These are phyloP conservation scores for Populus pruinosa DNA, from an alignment of 345 rosid genomes.

Conservation along the genomic window DNA sequence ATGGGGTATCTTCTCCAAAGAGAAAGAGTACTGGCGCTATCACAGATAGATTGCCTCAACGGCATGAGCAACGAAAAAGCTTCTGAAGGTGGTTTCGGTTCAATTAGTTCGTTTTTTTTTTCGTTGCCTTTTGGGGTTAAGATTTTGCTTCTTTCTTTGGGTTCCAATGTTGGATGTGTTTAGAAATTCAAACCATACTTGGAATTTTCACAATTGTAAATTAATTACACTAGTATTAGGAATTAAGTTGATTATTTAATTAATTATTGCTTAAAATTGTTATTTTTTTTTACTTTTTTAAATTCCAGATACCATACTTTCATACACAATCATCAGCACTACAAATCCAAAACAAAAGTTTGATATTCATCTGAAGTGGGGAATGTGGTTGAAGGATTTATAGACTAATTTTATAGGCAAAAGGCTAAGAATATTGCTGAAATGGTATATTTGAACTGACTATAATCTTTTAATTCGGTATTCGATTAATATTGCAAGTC, in stretches of 20 bases:
- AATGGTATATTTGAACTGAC: no score
- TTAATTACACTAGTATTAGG: background rate
- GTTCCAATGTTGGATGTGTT: conserved; percentile 2
- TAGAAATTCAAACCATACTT: background rate
- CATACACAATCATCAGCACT: background rate
- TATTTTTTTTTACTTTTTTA: no score
- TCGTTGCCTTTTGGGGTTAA: background rate
- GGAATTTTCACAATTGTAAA: conserved; percentile 30
- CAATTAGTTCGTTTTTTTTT: background rate
- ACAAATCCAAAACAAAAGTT: no score
- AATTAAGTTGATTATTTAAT: background rate
- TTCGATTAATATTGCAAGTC: no score
- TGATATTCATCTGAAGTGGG: background rate
- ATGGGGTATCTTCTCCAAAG: conserved; percentile 29
- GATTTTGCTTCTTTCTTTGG: background rate
- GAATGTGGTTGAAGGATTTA: no score
- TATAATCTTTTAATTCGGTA: no score
- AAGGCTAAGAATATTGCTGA: no score
- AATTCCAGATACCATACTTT: no score
- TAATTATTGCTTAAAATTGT: no score
- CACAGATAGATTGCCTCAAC: conserved; percentile 14
- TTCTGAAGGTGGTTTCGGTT: conserved; percentile 14
- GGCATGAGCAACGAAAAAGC: conserved; percentile 25
- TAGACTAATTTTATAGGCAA: no score
- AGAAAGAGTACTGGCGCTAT: conserved; percentile 9